Conservation (phyloP, 2,329 filamentous ascomycete species). For the Rutstroemia sp. region DNA sequence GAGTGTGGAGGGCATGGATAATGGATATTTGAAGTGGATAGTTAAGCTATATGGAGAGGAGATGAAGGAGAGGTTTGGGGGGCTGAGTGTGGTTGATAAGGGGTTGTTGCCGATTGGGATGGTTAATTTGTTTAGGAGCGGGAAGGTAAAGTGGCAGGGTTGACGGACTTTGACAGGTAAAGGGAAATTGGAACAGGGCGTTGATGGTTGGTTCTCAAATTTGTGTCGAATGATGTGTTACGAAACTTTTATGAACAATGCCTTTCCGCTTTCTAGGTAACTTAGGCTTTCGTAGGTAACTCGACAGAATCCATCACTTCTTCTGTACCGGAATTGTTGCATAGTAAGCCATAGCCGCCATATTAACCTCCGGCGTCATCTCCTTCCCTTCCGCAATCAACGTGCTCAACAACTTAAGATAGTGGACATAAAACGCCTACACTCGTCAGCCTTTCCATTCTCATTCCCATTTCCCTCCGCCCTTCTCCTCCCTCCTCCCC, state of each 20-base stretch:
- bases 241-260: too few relatives aligned
- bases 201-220: too few relatives aligned
- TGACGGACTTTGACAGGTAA: slow-evolving; percentile 13
- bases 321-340: slow-evolving; percentile 4
- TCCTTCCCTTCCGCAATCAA: slow-evolving; percentile 5
- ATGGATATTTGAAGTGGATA: slow-evolving; percentile 34
- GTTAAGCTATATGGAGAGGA: slow-evolving; percentile 33
- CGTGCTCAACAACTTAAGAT: not conserved
- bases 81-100: slow-evolving; percentile 33
- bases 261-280: too few relatives aligned
- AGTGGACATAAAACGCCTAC: slow-evolving; percentile 8
- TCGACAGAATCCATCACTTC: not conserved
- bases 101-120: slow-evolving; percentile 36
- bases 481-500: too few relatives aligned
- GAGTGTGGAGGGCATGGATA: slow-evolving; percentile 9
- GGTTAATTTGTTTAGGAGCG: slow-evolving; percentile 33
- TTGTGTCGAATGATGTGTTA: too few relatives aligned
- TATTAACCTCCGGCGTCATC: slow-evolving; percentile 2
- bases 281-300: too few relatives aligned
- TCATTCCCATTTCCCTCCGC: too few relatives aligned
- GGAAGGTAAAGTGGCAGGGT: slow-evolving; percentile 33
- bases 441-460: not conserved
- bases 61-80: slow-evolving; percentile 35
- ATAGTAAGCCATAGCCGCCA: slow-evolving; percentile 7
- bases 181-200: too few relatives aligned